These are phyloP conservation scores for Sporobolomyces roseus DNA, from an alignment of 768 basidiomycete species.

Conservation along the genomic window DNA sequence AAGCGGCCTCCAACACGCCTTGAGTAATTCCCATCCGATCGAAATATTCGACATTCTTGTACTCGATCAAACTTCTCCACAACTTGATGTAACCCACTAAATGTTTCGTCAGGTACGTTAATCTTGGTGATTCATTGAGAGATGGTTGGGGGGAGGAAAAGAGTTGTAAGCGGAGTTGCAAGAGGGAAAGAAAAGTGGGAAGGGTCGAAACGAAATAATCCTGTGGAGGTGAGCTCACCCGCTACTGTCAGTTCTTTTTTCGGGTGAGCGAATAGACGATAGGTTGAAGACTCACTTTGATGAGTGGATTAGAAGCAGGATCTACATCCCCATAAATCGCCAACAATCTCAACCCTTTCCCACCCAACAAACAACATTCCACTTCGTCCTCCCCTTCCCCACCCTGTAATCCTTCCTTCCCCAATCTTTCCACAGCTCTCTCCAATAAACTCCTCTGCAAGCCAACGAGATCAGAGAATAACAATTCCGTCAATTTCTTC, in stretches of 20 bases:
- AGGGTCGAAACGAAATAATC: slow-evolving; percentile 35
- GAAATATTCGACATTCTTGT: slow-evolving; percentile 25
- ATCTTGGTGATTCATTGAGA: neutral
- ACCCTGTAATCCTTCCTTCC: slow-evolving; percentile 25
- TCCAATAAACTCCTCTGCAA: slow-evolving; percentile 60
- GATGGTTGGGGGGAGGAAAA: neutral
- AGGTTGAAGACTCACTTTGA: slow-evolving; percentile 20
- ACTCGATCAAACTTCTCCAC: slow-evolving; percentile 28
- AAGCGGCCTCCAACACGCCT: slow-evolving; percentile 17
- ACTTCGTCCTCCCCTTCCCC: slow-evolving; percentile 52
- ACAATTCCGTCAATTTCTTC: slow-evolving; percentile 52
- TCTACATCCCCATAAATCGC: slow-evolving; percentile 57
- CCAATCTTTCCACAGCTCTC: slow-evolving; percentile 49
- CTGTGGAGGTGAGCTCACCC: too few species aligned
- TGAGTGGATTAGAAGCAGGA: slow-evolving; percentile 55
- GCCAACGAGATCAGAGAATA: slow-evolving; percentile 61
- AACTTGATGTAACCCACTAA: slow-evolving; percentile 35
- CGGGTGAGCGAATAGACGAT: too few species aligned
- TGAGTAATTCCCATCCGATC: slow-evolving; percentile 24
- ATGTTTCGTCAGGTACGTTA: slow-evolving; percentile 36
- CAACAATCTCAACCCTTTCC: slow-evolving; percentile 70
- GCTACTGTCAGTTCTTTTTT: too few species aligned
- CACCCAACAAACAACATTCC: slow-evolving; percentile 63
- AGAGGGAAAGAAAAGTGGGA: slow-evolving; percentile 16
- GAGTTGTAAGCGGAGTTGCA: slow-evolving; percentile 23